Evolutionary conservation across 1,139 yeast genomes (phyloP), one percentile per base, ranked within the genome.

Genomic region (Yamadazyma sp.): DNA sequence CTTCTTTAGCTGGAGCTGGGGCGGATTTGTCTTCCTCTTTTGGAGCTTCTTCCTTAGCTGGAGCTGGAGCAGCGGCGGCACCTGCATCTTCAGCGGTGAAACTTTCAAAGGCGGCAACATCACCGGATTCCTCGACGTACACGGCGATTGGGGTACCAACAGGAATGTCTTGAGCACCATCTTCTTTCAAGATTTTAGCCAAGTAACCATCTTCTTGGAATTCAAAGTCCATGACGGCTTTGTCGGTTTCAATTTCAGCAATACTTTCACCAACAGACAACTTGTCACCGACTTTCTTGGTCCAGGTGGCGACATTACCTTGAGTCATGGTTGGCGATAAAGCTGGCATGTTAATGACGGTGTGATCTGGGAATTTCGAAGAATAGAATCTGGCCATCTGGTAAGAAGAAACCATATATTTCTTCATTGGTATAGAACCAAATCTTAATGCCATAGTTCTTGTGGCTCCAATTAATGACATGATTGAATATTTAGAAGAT

Each of bases 211-310:
- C 99, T 56, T 94, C 99, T 73, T 91, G 98, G 75, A 92, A 92
- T 70, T 92, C 99, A 58, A 89, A 92, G 69, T 94, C 99, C 96
- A 92, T 92, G 49, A 91, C 85, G 43, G 99, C 98, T 75, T 92
- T 92, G 66, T 92, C 99, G 51, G 99, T 92, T 72, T 92, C 98
- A 51, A 92, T 85, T 67, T 92, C 98, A 42, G 96, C 97, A 54
- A 92, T 79, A 41, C 94, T 83, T 61, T 91, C 97, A 64, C 98
- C 98, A 22, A 97, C 94, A 20, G 75, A 55, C 53, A 92, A 79
- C 64, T 79, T 68, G 61, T 92, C 98, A 58, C 98, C 98, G 38
- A 83, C 88, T 39, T 78, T 69, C 72, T 89, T 91, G 59, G 81
- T 77, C 98, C 98, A 92, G 44, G 79, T 74, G 36, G 91, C 92